Evolutionary conservation across 345 rosid genomes (phyloP).

Genomic region (Cardamine occulta): DNA sequence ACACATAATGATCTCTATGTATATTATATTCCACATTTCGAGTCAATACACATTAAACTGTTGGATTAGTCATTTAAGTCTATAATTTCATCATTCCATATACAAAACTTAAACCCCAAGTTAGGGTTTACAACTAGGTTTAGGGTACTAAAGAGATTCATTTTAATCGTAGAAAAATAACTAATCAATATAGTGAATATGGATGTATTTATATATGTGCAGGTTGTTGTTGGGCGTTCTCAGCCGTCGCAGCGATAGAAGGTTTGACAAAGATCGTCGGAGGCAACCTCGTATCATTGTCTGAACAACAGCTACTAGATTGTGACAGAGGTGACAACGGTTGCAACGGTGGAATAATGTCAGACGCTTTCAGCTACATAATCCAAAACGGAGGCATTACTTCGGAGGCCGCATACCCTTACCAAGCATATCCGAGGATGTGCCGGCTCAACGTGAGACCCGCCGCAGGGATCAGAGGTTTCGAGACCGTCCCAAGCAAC

Average conservation of each 20-base stretch:
- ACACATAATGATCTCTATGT: neutral
- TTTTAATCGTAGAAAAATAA: neutral
- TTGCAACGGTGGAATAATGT: slow-evolving; percentile 64
- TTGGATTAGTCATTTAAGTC: neutral
- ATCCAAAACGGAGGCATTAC: slow-evolving; percentile 51
- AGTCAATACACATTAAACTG: neutral
- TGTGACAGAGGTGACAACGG: slow-evolving; percentile 51
- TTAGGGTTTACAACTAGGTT: slow-evolving; percentile 28
- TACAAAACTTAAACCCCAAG: slow-evolving; percentile 9
- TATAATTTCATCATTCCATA: neutral
- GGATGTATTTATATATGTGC: neutral
- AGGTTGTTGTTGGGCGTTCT: slow-evolving; percentile 72
- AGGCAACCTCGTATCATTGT: slow-evolving; percentile 49
- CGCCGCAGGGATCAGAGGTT: slow-evolving; percentile 49
- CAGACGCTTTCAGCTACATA: slow-evolving; percentile 56
- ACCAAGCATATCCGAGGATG: slow-evolving; percentile 35
- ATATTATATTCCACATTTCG: neutral
- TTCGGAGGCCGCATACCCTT: slow-evolving; percentile 59
- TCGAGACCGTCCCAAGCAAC: slow-evolving; percentile 51
- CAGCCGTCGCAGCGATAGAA: slow-evolving; percentile 66
- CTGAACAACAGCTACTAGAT: slow-evolving; percentile 60
- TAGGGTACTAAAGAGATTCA: neutral
- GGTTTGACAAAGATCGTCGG: slow-evolving; percentile 50
- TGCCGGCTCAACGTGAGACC: slow-evolving; percentile 22
- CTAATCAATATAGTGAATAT: neutral